A percentile compares a stretch with the other conserved stretches of the same genome.
These are phyloP conservation scores for Claviceps sorghi DNA, from an alignment of 2,329 filamentous ascomycete species.

Conservation along the genomic window DNA sequence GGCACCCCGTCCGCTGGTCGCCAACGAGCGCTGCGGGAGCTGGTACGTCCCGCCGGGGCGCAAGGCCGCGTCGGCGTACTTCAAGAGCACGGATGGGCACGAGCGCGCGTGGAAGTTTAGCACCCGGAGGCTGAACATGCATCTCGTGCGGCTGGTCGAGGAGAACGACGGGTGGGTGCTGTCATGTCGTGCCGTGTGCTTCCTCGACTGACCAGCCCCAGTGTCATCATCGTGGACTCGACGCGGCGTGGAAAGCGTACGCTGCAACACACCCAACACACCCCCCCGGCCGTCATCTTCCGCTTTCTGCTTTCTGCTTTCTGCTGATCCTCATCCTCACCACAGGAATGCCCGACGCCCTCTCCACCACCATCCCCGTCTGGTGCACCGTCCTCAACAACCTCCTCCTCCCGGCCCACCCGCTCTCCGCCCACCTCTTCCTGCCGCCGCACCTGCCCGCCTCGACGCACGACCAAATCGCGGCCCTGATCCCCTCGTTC, in stretches of 20 bases:
- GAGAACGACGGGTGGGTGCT: conserved; percentile 49
- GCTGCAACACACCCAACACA: conserved; percentile 11
- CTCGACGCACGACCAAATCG: conserved; percentile 63
- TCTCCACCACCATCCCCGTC: conserved; percentile 85
- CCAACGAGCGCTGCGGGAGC: conserved; percentile 89
- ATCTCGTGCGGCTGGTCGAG: conserved; percentile 56
- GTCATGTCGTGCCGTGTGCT: too few relatives aligned
- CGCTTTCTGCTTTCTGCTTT: too few relatives aligned
- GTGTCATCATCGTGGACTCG: conserved; percentile 83
- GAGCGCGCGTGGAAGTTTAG: conserved; percentile 84
- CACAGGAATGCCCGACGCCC: conserved; percentile 75
- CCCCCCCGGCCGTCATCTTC: too few relatives aligned
- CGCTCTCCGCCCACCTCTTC: conserved; percentile 38
- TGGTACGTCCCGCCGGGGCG: conserved; percentile 66
- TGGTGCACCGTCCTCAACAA: conserved; percentile 84
- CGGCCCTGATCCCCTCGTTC: conserved; percentile 42
- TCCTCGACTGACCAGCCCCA: too few relatives aligned
- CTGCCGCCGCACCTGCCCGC: conserved; percentile 61
- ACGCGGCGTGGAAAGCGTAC: conserved; percentile 76
- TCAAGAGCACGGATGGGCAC: conserved; percentile 96
- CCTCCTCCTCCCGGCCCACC: conserved; percentile 51
- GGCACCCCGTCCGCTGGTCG: conserved; percentile 54
- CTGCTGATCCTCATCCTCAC: conserved; percentile 15
- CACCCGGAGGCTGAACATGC: conserved; percentile 67
- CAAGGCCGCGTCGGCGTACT: conserved; percentile 71